These are phyloP conservation scores for Flueggea neowawraea DNA, from an alignment of 441 rosid species.

Conservation along the genomic window DNA sequence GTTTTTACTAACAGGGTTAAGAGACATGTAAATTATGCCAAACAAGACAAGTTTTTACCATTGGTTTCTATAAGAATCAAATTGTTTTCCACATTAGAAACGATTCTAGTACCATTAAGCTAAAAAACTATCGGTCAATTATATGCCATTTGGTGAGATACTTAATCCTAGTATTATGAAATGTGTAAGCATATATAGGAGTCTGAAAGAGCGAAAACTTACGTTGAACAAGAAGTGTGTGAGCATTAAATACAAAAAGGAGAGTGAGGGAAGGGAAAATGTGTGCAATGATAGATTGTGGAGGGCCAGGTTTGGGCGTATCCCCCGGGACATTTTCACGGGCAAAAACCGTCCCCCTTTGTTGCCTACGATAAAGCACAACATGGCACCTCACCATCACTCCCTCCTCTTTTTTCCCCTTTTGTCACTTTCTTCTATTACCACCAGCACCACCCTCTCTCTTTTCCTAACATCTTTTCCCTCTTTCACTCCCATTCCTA, in stretches of 20 bases:
- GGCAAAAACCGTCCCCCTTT: conserved; percentile 22
- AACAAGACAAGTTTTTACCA: too few relatives aligned
- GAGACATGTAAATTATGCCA: too few relatives aligned
- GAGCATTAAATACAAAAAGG: conserved; percentile 16
- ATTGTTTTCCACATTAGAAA: too few relatives aligned
- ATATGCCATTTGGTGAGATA: too few relatives aligned
- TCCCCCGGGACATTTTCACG: conserved; percentile 36
- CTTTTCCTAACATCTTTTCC: conserved; percentile 25
- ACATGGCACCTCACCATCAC: conserved; percentile 16
- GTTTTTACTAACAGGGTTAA: too few relatives aligned
- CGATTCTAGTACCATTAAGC: too few relatives aligned
- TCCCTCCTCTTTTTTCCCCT: conserved; percentile 9
- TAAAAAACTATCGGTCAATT: too few relatives aligned
- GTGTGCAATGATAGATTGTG: background rate
- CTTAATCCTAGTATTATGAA: too few relatives aligned
- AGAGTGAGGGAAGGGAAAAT: background rate
- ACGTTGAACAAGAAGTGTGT: background rate
- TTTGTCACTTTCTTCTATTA: conserved; percentile 26
- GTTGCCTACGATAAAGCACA: conserved; percentile 26
- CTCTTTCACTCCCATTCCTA: conserved; percentile 3
- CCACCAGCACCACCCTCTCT: conserved; percentile 19
- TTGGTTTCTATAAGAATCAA: too few relatives aligned
- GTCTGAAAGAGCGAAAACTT: too few relatives aligned
- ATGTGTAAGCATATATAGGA: too few relatives aligned
- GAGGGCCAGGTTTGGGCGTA: conserved; percentile 21